These are phyloP conservation scores for Diutina rugosa DNA, from an alignment of 1,139 yeast species.

Conservation along the genomic window DNA sequence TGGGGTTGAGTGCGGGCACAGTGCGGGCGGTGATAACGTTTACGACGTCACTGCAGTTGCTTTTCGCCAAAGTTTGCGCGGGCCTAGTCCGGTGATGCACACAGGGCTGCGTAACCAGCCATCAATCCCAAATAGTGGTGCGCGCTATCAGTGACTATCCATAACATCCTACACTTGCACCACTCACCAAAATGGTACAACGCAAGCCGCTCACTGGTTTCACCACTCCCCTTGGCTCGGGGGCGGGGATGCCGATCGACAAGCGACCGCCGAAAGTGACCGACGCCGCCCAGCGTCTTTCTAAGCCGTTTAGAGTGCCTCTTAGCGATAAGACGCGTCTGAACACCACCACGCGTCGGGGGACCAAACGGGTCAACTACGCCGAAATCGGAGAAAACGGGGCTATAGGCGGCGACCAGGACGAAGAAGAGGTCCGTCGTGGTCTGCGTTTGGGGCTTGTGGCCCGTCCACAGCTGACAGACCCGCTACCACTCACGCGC, in stretches of 20 bases:
- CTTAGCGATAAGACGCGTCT: conserved; percentile 15
- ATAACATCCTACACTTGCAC: not conserved
- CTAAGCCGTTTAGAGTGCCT: conserved; percentile 31
- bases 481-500: not conserved
- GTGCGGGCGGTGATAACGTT: no score
- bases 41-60: no score
- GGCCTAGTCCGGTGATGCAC: no score
- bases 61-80: no score
- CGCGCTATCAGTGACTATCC: not conserved
- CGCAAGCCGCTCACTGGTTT: conserved; percentile 25
- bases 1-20: no score
- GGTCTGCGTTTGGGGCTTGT: not conserved
- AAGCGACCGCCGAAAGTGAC: conserved; percentile 26
- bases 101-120: no score
- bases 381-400: conserved; percentile 6
- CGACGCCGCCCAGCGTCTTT: conserved; percentile 21
- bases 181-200: conserved; percentile 5
- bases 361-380: conserved; percentile 7
- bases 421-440: not conserved
- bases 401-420: not conserved
- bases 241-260: conserved; percentile 31
- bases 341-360: conserved; percentile 6
- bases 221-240: conserved; percentile 34
- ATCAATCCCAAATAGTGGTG: not conserved
- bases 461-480: not conserved